Percentiles rank a stretch among this genome's conserved stretches.
These are phyloP conservation scores for Martiniozyma abietophila DNA, from an alignment of 805 yeast genomes.

Conservation along the genomic window DNA sequence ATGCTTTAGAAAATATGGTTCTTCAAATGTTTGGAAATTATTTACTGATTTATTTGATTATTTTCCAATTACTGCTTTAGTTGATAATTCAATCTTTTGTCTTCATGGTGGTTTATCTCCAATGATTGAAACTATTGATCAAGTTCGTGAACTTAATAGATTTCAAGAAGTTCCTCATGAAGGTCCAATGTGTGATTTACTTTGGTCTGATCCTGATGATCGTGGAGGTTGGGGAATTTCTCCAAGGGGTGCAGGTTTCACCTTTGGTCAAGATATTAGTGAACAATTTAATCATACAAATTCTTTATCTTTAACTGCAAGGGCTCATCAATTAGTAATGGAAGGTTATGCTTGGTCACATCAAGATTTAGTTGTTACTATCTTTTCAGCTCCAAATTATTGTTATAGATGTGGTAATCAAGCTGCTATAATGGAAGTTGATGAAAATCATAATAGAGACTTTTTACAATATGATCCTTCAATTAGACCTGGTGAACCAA, in stretches of 20 bases:
- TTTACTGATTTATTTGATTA: conserved; percentile 89
- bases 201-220: conserved; percentile 97
- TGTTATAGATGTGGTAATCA: conserved; percentile 97
- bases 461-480: conserved; percentile 94
- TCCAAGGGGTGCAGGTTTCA: conserved; percentile 98
- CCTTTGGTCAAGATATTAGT: conserved; percentile 92
- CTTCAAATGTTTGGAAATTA: conserved; percentile 87
- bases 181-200: conserved; percentile 94
- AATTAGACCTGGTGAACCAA: conserved; percentile 96
- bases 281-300: conserved; percentile 91
- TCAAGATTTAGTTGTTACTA: conserved; percentile 88
- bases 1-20: conserved; percentile 86
- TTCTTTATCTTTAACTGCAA: conserved; percentile 73
- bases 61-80: conserved; percentile 88
- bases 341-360: conserved; percentile 95
- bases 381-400: conserved; percentile 91
- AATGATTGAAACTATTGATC: conserved; percentile 87
- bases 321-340: conserved; percentile 98
- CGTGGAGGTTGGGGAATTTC: conserved; percentile 97
- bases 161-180: conserved; percentile 96
- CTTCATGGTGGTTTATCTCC: conserved; percentile 94
- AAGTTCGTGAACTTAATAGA: conserved; percentile 83
- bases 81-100: conserved; percentile 85
- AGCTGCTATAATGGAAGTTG: conserved; percentile 97
- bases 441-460: conserved; percentile 84